These are phyloP conservation scores for Zymoseptoria ardabiliae DNA, from an alignment of 2,329 filamentous ascomycete genomes.

Conservation along the genomic window DNA sequence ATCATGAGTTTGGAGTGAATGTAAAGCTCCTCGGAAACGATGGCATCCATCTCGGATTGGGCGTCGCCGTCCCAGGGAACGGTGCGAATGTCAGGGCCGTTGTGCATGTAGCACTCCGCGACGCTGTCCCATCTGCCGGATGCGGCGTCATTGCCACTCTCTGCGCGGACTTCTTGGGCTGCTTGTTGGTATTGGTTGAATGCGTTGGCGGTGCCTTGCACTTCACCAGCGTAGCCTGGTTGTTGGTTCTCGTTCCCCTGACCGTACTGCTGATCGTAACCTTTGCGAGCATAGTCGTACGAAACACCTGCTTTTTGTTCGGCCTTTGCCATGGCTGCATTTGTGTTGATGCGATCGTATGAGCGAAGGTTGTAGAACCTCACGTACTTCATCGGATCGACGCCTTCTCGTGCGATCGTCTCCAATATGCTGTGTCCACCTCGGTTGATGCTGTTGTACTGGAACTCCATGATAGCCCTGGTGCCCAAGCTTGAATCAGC, in stretches of 20 bases:
- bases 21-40: constrained; percentile 57
- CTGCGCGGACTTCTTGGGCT: constrained; percentile 46
- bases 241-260: constrained; percentile 18
- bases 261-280: constrained; percentile 40
- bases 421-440: constrained; percentile 74
- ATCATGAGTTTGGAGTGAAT: constrained; percentile 67
- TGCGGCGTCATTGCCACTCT: constrained; percentile 35
- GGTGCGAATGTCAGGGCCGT: constrained; percentile 60
- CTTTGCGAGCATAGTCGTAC: constrained; percentile 59
- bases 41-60: constrained; percentile 52
- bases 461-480: constrained; percentile 81
- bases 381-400: constrained; percentile 67
- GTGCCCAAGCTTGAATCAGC: constrained; percentile 67
- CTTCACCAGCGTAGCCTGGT: constrained; percentile 27
- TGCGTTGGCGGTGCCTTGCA: constrained; percentile 16
- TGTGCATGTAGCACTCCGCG: constrained; percentile 74
- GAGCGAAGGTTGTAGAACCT: constrained; percentile 79
- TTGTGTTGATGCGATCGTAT: constrained; percentile 75
- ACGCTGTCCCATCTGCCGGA: constrained; percentile 66
- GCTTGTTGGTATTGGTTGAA: constrained; percentile 69
- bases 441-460: constrained; percentile 72
- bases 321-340: constrained; percentile 51
- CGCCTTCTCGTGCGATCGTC: constrained; percentile 54
- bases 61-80: constrained; percentile 52
- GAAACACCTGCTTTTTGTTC: constrained; percentile 58